phyloP scores from a whole-genome alignment of 2,329 filamentous ascomycete genomes.

The Penicillium sp. region DNA sequence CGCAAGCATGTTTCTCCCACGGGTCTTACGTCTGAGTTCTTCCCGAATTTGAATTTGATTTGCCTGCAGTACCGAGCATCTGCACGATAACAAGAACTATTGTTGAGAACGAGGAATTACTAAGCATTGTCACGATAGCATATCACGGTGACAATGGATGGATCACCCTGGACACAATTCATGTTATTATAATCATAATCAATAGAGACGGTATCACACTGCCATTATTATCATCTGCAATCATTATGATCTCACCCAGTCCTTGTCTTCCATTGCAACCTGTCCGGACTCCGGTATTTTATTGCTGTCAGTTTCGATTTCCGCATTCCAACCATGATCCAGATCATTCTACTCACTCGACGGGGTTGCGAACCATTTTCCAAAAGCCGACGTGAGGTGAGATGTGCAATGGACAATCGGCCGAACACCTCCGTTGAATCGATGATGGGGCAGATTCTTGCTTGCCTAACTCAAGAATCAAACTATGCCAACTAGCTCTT shows the following conservation, averaged over 20 bases:
- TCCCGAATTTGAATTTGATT: slow-evolving; percentile 1
- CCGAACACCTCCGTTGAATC: slow-evolving; percentile 1
- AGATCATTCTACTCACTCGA: neutral
- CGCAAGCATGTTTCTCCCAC: neutral
- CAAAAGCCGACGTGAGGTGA: slow-evolving; percentile 1
- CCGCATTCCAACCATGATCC: neutral
- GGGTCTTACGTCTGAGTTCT: slow-evolving; percentile 2
- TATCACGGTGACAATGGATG: neutral
- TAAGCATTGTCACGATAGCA: neutral
- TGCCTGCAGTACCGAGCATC: neutral
- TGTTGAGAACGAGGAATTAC: neutral
- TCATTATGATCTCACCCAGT: neutral
- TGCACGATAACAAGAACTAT: neutral
- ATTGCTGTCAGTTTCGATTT: slow-evolving; percentile 1
- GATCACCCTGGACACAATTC: neutral
- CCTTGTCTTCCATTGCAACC: neutral
- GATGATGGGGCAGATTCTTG: neutral
- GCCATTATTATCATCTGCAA: neutral
- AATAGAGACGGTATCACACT: neutral
- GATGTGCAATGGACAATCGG: neutral
- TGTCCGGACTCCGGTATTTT: neutral
- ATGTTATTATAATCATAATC: neutral
- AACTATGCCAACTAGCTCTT: slow-evolving; percentile 2
- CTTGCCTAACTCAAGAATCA: neutral
- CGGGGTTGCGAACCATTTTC: neutral